phyloP scores from a whole-genome alignment of 345 rosid genomes.

The Eutrema yunnanense region DNA sequence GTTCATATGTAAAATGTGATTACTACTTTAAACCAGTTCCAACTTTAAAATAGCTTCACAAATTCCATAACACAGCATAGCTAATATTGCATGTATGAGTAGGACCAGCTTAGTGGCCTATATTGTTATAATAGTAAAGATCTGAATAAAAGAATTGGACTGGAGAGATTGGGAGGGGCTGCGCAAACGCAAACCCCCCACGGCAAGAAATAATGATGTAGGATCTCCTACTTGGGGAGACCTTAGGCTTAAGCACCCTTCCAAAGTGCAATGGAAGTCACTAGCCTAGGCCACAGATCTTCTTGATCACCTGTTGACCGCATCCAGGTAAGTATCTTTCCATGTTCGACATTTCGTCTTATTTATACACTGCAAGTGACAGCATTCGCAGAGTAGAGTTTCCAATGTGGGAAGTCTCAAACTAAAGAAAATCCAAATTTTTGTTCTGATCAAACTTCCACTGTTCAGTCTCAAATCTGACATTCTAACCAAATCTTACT shows the following conservation, averaged over 20 bases:
- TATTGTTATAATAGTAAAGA: too few relatives aligned
- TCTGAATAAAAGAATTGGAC: neutral
- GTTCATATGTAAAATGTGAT: constrained; percentile 1
- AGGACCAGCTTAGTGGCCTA: too few relatives aligned
- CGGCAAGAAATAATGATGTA: too few relatives aligned
- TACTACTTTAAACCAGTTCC: neutral
- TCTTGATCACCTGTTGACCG: neutral
- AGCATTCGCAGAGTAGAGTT: neutral
- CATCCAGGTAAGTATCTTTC: neutral
- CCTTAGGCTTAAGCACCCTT: too few relatives aligned
- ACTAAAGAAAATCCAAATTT: neutral
- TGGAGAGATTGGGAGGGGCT: neutral
- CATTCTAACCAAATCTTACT: neutral
- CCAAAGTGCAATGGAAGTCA: too few relatives aligned
- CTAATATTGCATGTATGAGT: too few relatives aligned
- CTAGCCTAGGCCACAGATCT: neutral
- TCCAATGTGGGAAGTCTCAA: neutral
- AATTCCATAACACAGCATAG: too few relatives aligned
- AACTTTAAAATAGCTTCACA: too few relatives aligned
- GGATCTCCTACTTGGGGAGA: too few relatives aligned
- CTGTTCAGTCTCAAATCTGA: neutral
- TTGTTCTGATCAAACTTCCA: neutral
- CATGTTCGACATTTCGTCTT: neutral
- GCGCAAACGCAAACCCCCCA: too few relatives aligned
- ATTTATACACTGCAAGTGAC: neutral